Evolutionary conservation across 2,329 filamentous ascomycete species (phyloP).

Genomic region (Xylariaceae sp.): DNA sequence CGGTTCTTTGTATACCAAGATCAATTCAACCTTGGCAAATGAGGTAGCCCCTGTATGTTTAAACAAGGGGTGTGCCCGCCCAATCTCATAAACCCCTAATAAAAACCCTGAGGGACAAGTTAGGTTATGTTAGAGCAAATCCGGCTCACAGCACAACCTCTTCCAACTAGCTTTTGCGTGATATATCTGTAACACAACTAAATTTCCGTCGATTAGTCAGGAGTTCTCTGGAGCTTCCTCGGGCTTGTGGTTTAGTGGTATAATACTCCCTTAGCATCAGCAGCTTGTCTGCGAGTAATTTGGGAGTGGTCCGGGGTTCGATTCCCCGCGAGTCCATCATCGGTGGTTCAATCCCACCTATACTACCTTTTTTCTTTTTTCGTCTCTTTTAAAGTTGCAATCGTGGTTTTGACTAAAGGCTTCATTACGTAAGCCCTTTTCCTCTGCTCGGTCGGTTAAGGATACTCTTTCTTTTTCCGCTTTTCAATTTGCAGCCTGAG

Average conservation of each 20-base stretch:
- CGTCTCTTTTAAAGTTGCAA: neutral
- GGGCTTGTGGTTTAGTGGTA: conserved; percentile 26
- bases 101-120: no score
- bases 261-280: neutral
- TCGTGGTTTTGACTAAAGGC: neutral
- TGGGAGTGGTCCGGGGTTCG: conserved; percentile 38
- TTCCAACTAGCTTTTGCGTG: neutral
- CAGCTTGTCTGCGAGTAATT: neutral
- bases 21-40: no score
- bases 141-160: neutral
- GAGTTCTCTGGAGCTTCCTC: neutral
- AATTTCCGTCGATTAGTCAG: neutral
- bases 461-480: no score
- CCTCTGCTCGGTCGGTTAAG: neutral
- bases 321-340: conserved; percentile 37
- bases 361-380: neutral
- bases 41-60: no score
- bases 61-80: no score
- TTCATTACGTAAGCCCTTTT: neutral
- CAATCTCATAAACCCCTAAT: no score
- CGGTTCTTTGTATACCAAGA: no score
- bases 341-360: conserved; percentile 21
- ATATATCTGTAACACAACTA: neutral
- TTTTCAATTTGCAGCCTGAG: no score
- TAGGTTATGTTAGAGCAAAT: no score